Evolutionary conservation across 768 basidiomycete genomes (phyloP), one percentile per base, ranked within the genome.

Genomic region (Kockovaella imperatae): DNA sequence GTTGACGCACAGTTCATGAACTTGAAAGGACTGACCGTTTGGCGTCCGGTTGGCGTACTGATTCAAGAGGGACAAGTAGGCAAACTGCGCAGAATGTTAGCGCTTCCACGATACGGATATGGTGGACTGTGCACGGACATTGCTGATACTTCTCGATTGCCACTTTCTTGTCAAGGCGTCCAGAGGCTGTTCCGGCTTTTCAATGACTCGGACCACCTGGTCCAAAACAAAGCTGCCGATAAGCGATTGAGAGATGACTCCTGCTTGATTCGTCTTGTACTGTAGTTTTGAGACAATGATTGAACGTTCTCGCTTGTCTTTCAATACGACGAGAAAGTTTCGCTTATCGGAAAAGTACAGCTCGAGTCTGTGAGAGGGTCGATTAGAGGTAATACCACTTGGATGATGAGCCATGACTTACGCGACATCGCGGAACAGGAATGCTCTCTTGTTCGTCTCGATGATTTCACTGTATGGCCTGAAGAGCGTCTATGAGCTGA

Each of bases 301-400:
- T 30, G 79, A 77, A 38, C 86, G 77, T 41, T 79, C 79, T 52
- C 78, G 74, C 60, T 80, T 80, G 50, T 81, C 81, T 18, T 82
- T 72, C 69, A 95, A 91, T 2, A 90, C 84, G 25, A 87, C 76
- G 18, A 96, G 75, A 36, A 95, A 74, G 14, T 87, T 90, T 5
- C 87, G 80, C 57, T 87, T 88, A 59, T 96, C 91, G 59, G 81
- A 83, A 76, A 95, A 88, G 72, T 91, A 93, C 8, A 96, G 77
- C 67, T 96, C 91, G 14, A 95, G 75, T 0, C 87, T 90, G 52
- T 2, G 43, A 20, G 8, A 39, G 26, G 42, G 47, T n/a, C 45
- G 38, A 23, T 17, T 30, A 35, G 28, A 26, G 2, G 25, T 25
- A n/a, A 18, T 15, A 29, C 7, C 10, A 23, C 30, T 6, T 39